Evolutionary conservation across 2,329 filamentous ascomycete genomes (phyloP).

Genomic region (Peltaster fructicola): DNA sequence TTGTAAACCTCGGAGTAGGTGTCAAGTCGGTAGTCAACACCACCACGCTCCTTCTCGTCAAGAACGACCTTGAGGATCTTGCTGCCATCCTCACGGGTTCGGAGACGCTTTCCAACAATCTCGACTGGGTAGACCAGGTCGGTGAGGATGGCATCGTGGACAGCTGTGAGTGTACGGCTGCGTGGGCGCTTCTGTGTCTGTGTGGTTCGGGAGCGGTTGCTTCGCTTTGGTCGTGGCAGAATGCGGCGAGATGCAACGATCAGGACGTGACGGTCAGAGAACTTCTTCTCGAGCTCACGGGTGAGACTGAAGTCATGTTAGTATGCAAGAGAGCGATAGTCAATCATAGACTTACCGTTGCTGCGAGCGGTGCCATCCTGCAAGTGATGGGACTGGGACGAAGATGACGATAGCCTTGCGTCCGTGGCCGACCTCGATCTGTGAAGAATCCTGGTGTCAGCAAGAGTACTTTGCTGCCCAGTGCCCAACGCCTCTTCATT

Average conservation of each 20-base stretch:
- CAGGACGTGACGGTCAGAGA: constrained; percentile 99
- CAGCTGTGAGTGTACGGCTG: constrained; percentile 91
- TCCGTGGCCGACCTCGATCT: constrained; percentile 99
- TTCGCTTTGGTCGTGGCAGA: constrained; percentile 95
- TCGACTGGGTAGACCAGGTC: constrained; percentile 99
- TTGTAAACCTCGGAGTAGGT: constrained; percentile 99
- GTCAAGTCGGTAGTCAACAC: constrained; percentile 98
- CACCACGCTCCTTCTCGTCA: constrained; percentile 99
- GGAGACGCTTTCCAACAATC: constrained; percentile 97
- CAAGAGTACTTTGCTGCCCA: constrained; percentile 33
- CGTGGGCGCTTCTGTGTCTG: constrained; percentile 98
- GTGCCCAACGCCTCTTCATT: constrained; percentile 37
- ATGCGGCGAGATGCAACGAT: constrained; percentile 98
- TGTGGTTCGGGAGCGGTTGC: constrained; percentile 84
- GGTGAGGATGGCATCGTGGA: constrained; percentile 94
- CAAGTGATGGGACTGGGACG: constrained; percentile 97
- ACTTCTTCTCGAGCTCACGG: constrained; percentile 99
- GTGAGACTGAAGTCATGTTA: constrained; percentile 50
- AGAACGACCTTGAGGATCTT: constrained; percentile 98
- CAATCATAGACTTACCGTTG: constrained; percentile 66
- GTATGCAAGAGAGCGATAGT: constrained; percentile 4
- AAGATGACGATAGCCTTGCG: constrained; percentile 99
- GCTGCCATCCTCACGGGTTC: constrained; percentile 97
- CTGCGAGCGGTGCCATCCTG: constrained; percentile 98
- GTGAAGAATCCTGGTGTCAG: constrained; percentile 39